phyloP scores from a whole-genome alignment of 2,329 filamentous ascomycete species.

The Mycosphaerella arachidis region DNA sequence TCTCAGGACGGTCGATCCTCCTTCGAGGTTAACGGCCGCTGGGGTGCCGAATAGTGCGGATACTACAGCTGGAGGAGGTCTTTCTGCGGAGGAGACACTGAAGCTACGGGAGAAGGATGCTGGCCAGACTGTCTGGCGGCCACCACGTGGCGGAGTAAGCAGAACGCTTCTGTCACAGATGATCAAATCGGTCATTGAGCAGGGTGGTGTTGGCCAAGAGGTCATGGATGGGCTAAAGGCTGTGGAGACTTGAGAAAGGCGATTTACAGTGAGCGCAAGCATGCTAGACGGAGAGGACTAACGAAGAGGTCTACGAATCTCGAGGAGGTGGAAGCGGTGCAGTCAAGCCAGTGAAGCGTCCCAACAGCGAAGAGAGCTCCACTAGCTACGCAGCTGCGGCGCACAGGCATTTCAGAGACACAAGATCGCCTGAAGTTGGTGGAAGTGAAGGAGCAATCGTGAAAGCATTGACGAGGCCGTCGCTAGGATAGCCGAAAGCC shows the following conservation, averaged over 20 bases:
- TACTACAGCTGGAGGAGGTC: conserved; percentile 40
- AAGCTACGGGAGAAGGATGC: conserved; percentile 49
- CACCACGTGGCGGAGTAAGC: conserved; percentile 77
- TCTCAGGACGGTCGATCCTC: conserved; percentile 48
- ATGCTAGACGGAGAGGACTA: not conserved
- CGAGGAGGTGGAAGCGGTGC: not conserved
- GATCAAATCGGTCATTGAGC: conserved; percentile 70
- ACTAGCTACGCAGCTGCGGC: too few species aligned
- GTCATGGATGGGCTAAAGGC: conserved; percentile 75
- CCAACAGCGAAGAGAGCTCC: not conserved
- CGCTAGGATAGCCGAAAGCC: too few species aligned
- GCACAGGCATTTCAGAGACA: too few species aligned
- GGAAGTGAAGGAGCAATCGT: not conserved
- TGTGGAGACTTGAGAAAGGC: conserved; percentile 51
- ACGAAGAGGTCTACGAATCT: not conserved
- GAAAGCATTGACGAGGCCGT: not conserved
- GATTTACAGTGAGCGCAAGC: too few species aligned
- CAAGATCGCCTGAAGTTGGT: not conserved
- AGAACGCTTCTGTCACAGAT: conserved; percentile 67
- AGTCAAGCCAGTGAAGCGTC: not conserved
- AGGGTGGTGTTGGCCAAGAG: conserved; percentile 78
- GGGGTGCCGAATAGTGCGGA: conserved; percentile 47
- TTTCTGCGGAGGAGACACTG: conserved; percentile 38
- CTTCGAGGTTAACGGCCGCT: conserved; percentile 45
- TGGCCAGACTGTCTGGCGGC: conserved; percentile 67